A percentile compares a stretch with the other conserved stretches of the same genome.
These are phyloP conservation scores for Claviceps purpurea DNA, from an alignment of 2,329 filamentous ascomycete species.

Conservation along the genomic window DNA sequence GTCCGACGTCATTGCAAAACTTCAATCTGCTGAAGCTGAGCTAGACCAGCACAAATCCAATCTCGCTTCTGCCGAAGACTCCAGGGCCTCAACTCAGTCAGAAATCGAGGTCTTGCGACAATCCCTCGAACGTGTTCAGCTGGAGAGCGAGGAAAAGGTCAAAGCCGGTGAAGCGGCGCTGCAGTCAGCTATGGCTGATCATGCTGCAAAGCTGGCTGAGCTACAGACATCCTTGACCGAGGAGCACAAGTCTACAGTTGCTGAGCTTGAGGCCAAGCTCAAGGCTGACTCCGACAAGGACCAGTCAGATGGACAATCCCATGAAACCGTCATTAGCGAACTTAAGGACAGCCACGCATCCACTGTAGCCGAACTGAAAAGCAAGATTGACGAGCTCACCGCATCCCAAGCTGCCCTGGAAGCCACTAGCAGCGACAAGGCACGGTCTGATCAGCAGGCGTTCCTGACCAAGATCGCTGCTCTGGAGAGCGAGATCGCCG, in stretches of 20 bases:
- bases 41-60: conserved; percentile 37
- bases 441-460: conserved; percentile 31
- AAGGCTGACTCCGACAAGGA: conserved; percentile 35
- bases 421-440: conserved; percentile 29
- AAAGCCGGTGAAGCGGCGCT: conserved; percentile 19
- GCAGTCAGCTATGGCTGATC: conserved; percentile 30
- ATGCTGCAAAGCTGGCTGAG: conserved; percentile 34
- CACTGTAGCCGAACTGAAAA: conserved; percentile 35
- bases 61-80: conserved; percentile 31
- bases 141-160: conserved; percentile 22
- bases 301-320: conserved; percentile 28
- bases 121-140: conserved; percentile 31
- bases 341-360: conserved; percentile 37
- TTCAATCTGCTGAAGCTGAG: conserved; percentile 36
- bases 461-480: conserved; percentile 31
- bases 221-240: conserved; percentile 35
- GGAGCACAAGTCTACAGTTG: conserved; percentile 34
- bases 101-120: conserved; percentile 36
- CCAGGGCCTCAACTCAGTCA: conserved; percentile 34
- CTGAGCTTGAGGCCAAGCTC: conserved; percentile 40
- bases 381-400: conserved; percentile 39
- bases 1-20: conserved; percentile 34
- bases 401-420: conserved; percentile 33
- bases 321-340: conserved; percentile 36
- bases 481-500: conserved; percentile 38